Base-by-base conservation (phyloP, 306 rosid species). In the Quercus cerris region DNA sequence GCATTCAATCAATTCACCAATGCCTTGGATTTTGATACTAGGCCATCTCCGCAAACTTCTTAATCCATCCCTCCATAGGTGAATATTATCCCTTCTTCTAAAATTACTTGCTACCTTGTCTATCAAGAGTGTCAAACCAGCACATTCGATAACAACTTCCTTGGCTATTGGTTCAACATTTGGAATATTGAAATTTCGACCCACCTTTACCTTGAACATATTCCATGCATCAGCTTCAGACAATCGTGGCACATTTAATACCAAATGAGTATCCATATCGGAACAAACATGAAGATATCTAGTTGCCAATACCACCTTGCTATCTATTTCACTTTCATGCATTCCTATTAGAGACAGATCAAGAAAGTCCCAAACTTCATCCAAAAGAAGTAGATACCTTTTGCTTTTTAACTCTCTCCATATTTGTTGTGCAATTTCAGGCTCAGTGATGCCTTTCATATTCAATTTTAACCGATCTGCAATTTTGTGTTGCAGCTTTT, bases 61-160 rank as follows among this genome's bases (percentile, higher is more conserved):
- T 18, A 84, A 78, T 28, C 79, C 87, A 0, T 15, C 72, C 30
- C 27, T n/a, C 87, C 84, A 46, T 0, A 84, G 52, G 81, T 76
- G 38, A 55, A 31, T 9, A 70, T 69, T 54, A 59, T 8, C 17
- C 68, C 20, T 66, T 73, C 68, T 57, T 75, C 70, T 80, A 15
- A 84, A 84, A 66, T 76, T 80, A n/a, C 61, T 59, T 76, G 84
- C 82, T 46, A 84, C 77, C 13, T 10, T 33, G 27, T 80, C 19
- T 56, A 84, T 67, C 9, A 84, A 81, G 15, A 84, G 74, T 6
- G 87, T 84, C 57, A 84, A 81, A 58, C 82, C 6, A 77, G 74
- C 74, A 57, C 84, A 80, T 54, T 72, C 77, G 5, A 46, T 66
- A 17, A 73, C 80, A 14, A 83, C 83, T 52, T 19, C 74, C 19